Evolutionary conservation across 805 yeast species (phyloP).

Genomic region (Phaffomyces antillensis): DNA sequence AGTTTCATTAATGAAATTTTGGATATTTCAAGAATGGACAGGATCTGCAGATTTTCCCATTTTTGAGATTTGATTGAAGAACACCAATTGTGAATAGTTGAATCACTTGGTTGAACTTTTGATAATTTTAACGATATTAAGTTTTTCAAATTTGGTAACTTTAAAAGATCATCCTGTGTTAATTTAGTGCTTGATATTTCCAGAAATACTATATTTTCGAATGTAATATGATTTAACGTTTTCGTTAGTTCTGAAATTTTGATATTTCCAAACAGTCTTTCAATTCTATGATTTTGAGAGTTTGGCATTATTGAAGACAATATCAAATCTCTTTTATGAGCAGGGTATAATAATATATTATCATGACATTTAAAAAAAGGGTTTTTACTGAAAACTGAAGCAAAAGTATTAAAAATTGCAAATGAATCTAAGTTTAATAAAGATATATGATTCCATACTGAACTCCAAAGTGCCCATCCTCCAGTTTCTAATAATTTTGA

Average conservation of each 20-base stretch:
- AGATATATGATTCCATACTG: slow-evolving; percentile 28
- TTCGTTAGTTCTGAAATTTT: slow-evolving; percentile 9
- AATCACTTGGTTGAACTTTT: slow-evolving; percentile 11
- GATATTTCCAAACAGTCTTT: slow-evolving; percentile 26
- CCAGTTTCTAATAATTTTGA: slow-evolving; percentile 16
- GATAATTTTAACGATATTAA: slow-evolving; percentile 15
- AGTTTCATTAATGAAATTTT: slow-evolving; percentile 13
- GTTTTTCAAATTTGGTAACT: slow-evolving; percentile 15
- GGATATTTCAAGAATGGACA: slow-evolving; percentile 15
- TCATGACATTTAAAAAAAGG: slow-evolving; percentile 14
- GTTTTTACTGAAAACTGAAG: slow-evolving; percentile 16
- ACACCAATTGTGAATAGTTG: slow-evolving; percentile 18
- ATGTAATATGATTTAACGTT: slow-evolving; percentile 9
- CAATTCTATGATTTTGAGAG: slow-evolving; percentile 26
- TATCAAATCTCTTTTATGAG: slow-evolving; percentile 8
- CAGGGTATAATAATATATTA: slow-evolving; percentile 6
- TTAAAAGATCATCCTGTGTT: slow-evolving; percentile 11
- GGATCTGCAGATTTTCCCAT: slow-evolving; percentile 19
- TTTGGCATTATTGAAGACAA: slow-evolving; percentile 18
- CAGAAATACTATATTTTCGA: slow-evolving; percentile 12
- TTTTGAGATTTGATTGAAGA: slow-evolving; percentile 15
- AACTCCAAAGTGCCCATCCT: slow-evolving; percentile 24
- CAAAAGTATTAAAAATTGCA: slow-evolving; percentile 24
- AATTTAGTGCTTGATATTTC: slow-evolving; percentile 13
- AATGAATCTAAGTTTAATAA: slow-evolving; percentile 26